Evolutionary conservation across 805 yeast genomes (phyloP), one percentile per base, ranked within the genome.

Genomic region (Starmerella stigmatis): DNA sequence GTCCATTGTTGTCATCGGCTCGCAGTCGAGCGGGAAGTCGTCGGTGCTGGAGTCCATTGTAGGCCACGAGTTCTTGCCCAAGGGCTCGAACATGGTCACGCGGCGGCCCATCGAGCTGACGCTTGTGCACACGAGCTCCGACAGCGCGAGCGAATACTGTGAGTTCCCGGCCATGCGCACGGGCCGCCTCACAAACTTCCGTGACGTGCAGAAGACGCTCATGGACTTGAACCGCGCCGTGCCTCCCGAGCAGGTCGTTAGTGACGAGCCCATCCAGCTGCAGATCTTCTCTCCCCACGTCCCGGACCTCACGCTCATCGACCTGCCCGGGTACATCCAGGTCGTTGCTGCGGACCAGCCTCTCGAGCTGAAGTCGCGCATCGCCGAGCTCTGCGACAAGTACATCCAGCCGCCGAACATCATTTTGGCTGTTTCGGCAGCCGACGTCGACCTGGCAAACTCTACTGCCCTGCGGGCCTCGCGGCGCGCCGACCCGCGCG

Each of bases 311-410:
- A 85, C 96, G 0, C 67, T 92, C 52, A 95, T 94, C 16, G 99
- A 92, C 68, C 69, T 92, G 48, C 99, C 99, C 0, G 99, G 99
- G 8, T 92, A 92, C 61, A 94, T 92, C 52, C 99, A 92, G 63
- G 78, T 92, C 5, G 95, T 92, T 60, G 94, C 97, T 2, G 88
- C 94, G 2, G 97, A 89, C 62, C 98, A 92, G 64, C 99, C 99
- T 0, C 64, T 72, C 4, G 84, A 79, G 47, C 71, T 92, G 49
- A 89, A 89, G 58, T 71, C 73, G 25, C 83, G 79, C 59, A 92
- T 92, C 55, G 70, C 84, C 48, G 76, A 72, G 43, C 68, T 92
- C 25, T 92, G 97, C 64, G 83, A 83, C 54, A 76, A 77, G 60
- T 92, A 92, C 59, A 71, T 92, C 49, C 85, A 82, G 57, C 79